Percentiles rank a stretch among this genome's conserved stretches.
Evolutionary conservation across 1,139 yeast species (phyloP).

Genomic region (Kluyveromyces sp.): DNA sequence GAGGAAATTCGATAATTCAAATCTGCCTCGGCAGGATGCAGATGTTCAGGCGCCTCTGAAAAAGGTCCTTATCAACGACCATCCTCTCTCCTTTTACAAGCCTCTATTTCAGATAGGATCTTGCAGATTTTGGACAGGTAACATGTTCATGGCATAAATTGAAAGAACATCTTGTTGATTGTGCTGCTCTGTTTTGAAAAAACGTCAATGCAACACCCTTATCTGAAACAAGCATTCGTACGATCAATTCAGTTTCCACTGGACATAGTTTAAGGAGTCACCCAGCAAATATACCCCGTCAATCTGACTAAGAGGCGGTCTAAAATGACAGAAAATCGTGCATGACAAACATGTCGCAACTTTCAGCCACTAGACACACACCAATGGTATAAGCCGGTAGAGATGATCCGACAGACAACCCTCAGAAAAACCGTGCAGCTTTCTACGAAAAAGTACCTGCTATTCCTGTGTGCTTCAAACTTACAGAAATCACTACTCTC

Average conservation of each 20-base stretch:
- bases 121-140: background rate
- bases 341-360: too few relatives aligned
- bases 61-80: background rate
- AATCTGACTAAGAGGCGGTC: constrained; percentile 2
- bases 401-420: constrained; percentile 25
- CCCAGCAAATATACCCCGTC: constrained; percentile 10
- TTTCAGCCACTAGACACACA: background rate
- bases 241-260: background rate
- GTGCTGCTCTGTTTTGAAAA: background rate
- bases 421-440: constrained; percentile 10
- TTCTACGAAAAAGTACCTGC: background rate
- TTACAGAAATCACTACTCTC: too few relatives aligned
- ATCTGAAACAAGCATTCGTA: background rate
- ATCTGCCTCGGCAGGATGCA: too few relatives aligned
- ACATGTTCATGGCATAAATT: background rate
- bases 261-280: constrained; percentile 7
- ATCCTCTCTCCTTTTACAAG: too few relatives aligned
- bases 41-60: too few relatives aligned
- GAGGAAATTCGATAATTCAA: too few relatives aligned
- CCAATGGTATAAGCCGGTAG: constrained; percentile 29
- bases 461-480: too few relatives aligned
- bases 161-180: background rate
- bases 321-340: background rate
- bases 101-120: too few relatives aligned
- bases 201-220: background rate